Evolutionary conservation across 352 stramenopile species (phyloP), one percentile per base, ranked within the genome.

Genomic region (Phytophthora melonis): DNA sequence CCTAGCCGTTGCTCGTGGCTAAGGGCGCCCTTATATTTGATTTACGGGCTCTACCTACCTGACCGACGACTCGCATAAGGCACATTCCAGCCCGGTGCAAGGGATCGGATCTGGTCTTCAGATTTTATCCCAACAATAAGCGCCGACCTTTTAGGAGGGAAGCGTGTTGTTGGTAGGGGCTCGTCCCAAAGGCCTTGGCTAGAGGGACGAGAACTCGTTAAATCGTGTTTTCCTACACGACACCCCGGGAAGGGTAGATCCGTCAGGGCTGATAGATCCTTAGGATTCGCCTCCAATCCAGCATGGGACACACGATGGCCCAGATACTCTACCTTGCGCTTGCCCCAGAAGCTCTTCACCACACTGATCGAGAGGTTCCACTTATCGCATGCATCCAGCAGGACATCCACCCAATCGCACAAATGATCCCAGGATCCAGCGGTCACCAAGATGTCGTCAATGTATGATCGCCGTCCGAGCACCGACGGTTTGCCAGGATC

Each of bases 281-380:
- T 75, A 3, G 68, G 68, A 1, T 70, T 18, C 2, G 60, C 36
- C 19, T 57, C 25, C 7, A 78, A 10, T 3, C 75, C 66, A 9
- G 70, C 45, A 6, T 19, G 4, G 1, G 21, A 57, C 3, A 77
- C 52, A 13, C 30, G 19, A 30, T 72, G 66, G 3, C 53, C 61
- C 0, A 79, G 36, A 13, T 72, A 79, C 7, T 78, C 62, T 0
- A 78, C 66, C 16, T 50, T 43, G 9, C n/a, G 18, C 50, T 61
- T 68, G 6, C 69, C 72, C 21, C 67, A 72, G 3, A 49, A 36
- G 25, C 74, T 81, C 57, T 81, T 80, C 3, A 66, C 57, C 16
- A 78, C 25, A 23, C 65, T 83, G 54, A 80, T 74, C 0, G 72
- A 63, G 0, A 79, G 13, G 10, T 63, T 54, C 39, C 39, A 63